Evolutionary conservation across 805 yeast species (phyloP).

Genomic region (Lipomyces sp.): DNA sequence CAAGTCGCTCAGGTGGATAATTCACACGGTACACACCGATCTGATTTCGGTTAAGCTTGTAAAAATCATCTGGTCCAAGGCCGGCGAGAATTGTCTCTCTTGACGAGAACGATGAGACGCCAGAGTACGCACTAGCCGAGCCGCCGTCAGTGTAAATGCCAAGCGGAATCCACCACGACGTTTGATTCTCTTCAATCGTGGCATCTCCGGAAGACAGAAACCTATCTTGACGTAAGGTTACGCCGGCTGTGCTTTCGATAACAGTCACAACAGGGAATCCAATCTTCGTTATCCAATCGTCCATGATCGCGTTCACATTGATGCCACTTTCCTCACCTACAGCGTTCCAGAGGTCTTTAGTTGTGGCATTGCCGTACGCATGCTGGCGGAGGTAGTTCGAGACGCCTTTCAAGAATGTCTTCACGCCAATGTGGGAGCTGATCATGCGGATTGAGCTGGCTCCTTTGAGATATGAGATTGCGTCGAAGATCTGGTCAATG

Average conservation of each 20-base stretch:
- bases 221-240: constrained; percentile 71
- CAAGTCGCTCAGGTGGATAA: constrained; percentile 71
- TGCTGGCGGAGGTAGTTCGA: constrained; percentile 76
- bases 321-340: constrained; percentile 71
- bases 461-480: constrained; percentile 82
- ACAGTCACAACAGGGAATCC: constrained; percentile 79
- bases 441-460: constrained; percentile 80
- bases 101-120: constrained; percentile 40
- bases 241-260: constrained; percentile 56
- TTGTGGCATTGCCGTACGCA: constrained; percentile 76
- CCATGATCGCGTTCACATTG: constrained; percentile 74
- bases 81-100: constrained; percentile 39
- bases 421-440: constrained; percentile 78
- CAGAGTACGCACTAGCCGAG: constrained; percentile 35
- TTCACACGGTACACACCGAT: constrained; percentile 77
- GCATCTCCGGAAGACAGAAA: constrained; percentile 79
- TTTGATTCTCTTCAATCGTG: constrained; percentile 70
- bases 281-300: constrained; percentile 76
- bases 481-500: constrained; percentile 83
- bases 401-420: constrained; percentile 76
- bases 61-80: constrained; percentile 48
- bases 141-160: constrained; percentile 39
- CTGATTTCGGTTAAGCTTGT: constrained; percentile 73
- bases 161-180: constrained; percentile 55
- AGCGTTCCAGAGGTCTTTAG: constrained; percentile 78